Conservation (phyloP, 495 filamentous ascomycete genomes). For the Extremus antarcticus region DNA sequence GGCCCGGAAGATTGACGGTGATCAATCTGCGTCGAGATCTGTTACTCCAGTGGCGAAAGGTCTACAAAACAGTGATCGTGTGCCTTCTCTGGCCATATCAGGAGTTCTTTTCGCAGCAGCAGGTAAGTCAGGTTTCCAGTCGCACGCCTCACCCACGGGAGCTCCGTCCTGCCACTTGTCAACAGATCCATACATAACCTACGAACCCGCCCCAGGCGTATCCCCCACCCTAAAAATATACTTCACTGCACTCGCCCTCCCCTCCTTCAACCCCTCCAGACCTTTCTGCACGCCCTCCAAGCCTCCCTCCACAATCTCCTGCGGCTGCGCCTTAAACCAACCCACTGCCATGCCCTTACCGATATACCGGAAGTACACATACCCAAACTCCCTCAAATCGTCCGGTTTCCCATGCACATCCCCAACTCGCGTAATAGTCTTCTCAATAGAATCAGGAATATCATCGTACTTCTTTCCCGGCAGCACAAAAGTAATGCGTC, state of each 20-base stretch:
- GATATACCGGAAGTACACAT: slow-evolving; percentile 24
- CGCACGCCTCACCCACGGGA: no score
- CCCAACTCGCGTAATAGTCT: slow-evolving; percentile 37
- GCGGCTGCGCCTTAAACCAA: slow-evolving; percentile 51
- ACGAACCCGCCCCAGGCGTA: slow-evolving; percentile 10
- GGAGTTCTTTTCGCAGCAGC: no score
- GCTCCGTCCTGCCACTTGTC: no score
- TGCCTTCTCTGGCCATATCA: no score
- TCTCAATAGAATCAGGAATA: slow-evolving; percentile 20
- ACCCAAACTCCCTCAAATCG: slow-evolving; percentile 43
- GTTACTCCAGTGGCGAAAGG: no score
- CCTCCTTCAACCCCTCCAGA: slow-evolving; percentile 36
- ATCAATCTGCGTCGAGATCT: no score
- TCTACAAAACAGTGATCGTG: no score
- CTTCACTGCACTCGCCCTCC: slow-evolving; percentile 24
- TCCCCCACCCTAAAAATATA: slow-evolving; percentile 22
- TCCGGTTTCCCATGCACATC: slow-evolving; percentile 34
- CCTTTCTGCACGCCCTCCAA: slow-evolving; percentile 47
- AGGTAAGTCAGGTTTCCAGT: no score
- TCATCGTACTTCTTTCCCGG: slow-evolving; percentile 26
- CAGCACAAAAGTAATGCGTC: slow-evolving; percentile 48
- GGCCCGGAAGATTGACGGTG: no score
- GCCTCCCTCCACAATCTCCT: slow-evolving; percentile 49
- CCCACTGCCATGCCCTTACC: slow-evolving; percentile 40
- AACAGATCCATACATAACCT: no score